phyloP scores from a whole-genome alignment of 306 rosid species.

The Comarum palustre region DNA sequence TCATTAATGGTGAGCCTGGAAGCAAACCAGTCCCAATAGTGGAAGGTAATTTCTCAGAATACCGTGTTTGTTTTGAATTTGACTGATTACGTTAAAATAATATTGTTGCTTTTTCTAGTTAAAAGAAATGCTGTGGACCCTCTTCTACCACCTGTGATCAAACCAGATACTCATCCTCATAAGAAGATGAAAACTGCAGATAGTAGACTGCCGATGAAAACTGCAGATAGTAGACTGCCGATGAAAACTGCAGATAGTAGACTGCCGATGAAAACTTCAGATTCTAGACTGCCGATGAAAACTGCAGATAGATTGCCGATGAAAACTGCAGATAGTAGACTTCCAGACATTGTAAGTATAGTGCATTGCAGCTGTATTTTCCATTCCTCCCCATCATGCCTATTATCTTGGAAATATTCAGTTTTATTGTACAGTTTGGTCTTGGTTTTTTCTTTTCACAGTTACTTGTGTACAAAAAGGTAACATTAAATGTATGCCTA shows the following conservation, averaged over 20 bases:
- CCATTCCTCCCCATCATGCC: background rate
- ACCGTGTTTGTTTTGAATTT: background rate
- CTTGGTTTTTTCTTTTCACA: background rate
- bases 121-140: background rate
- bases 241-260: too few relatives aligned
- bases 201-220: background rate
- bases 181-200: conserved; percentile 35
- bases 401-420: background rate
- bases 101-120: background rate
- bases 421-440: background rate
- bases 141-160: conserved; percentile 11
- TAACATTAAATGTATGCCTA: background rate
- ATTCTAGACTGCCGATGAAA: too few relatives aligned
- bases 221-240: too few relatives aligned
- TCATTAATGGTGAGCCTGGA: background rate
- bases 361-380: background rate
- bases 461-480: background rate
- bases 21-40: conserved; percentile 1
- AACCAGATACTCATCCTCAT: conserved; percentile 17
- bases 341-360: background rate
- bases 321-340: conserved; percentile 8
- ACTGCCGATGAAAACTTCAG: too few relatives aligned
- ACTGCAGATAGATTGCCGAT: too few relatives aligned
- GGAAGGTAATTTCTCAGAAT: conserved; percentile 18
- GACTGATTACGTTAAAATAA: background rate